Evolutionary conservation across 2,329 filamentous ascomycete species (phyloP).

Genomic region (Colletotrichum phormii): DNA sequence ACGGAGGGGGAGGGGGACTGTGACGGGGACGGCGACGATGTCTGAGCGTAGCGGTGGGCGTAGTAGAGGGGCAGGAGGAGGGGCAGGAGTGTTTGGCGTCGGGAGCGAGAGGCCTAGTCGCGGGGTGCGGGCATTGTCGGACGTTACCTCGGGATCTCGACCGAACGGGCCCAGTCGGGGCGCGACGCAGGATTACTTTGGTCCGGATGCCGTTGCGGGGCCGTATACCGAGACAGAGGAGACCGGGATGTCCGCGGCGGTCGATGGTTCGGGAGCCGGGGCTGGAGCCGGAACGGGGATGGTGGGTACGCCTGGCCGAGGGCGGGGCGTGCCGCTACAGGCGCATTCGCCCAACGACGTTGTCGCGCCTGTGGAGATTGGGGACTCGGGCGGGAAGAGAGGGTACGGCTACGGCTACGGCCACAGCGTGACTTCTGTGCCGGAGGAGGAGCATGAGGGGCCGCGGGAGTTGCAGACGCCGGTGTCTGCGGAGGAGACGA

Average conservation of each 20-base stretch:
- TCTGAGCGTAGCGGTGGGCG: constrained; percentile 13
- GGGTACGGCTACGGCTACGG: background rate
- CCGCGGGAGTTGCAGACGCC: background rate
- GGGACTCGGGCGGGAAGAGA: constrained; percentile 47
- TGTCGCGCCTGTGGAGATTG: constrained; percentile 64
- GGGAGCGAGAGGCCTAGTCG: constrained; percentile 33
- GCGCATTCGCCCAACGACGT: constrained; percentile 64
- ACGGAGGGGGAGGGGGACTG: constrained; percentile 43
- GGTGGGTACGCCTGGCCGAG: constrained; percentile 45
- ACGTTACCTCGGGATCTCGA: constrained; percentile 44
- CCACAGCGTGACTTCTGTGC: background rate
- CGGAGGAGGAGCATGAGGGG: background rate
- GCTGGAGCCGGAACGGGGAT: constrained; percentile 22
- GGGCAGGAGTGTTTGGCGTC: constrained; percentile 35
- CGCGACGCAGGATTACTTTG: constrained; percentile 56
- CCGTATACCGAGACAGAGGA: constrained; percentile 56
- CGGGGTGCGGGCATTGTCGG: constrained; percentile 44
- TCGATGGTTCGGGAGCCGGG: background rate
- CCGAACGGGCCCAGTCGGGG: constrained; percentile 44
- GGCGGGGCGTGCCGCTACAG: constrained; percentile 54
- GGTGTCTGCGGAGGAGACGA: constrained; percentile 39
- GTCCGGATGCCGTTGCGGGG: constrained; percentile 56
- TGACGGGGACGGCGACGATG: constrained; percentile 15
- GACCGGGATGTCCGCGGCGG: constrained; percentile 37
- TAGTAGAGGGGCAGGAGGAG: background rate